Evolutionary conservation across 257 asterid genomes (phyloP).

Genomic region (Ilex asprella): DNA sequence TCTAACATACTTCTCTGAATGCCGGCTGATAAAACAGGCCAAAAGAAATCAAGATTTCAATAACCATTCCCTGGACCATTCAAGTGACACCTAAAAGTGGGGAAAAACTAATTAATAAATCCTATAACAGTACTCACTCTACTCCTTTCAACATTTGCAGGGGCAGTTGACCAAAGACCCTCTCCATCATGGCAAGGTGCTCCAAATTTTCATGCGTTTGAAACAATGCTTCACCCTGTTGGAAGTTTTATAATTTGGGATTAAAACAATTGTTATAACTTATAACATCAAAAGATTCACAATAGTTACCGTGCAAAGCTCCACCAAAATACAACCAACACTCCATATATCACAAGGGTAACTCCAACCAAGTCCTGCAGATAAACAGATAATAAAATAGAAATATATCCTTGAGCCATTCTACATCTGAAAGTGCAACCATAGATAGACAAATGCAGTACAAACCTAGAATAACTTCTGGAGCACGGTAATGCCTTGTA

Average conservation of each 20-base stretch:
- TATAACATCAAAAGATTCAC: too few species aligned
- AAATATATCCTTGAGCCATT: background rate
- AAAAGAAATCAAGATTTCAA: too few species aligned
- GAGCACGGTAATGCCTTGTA: constrained; percentile 89
- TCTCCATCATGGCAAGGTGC: constrained; percentile 97
- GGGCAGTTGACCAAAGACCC: constrained; percentile 76
- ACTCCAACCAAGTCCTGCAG: constrained; percentile 79
- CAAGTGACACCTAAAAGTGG: too few species aligned
- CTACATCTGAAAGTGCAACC: background rate
- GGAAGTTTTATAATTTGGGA: background rate
- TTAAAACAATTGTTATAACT: too few species aligned
- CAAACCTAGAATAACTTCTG: constrained; percentile 84
- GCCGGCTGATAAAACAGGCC: constrained; percentile 34
- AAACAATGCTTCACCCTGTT: constrained; percentile 78
- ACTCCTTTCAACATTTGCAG: constrained; percentile 65
- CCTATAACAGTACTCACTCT: constrained; percentile 37
- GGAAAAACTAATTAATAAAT: too few species aligned
- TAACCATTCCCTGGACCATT: too few species aligned
- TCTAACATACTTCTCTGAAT: constrained; percentile 65
- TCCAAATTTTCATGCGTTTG: constrained; percentile 91
- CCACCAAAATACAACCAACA: constrained; percentile 83
- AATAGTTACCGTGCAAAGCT: constrained; percentile 73
- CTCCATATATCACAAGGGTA: constrained; percentile 94
- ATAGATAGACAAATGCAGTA: background rate
- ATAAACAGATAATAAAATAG: background rate